Conservation (phyloP, 257 asterid genomes). For the Nicotiana knightiana region DNA sequence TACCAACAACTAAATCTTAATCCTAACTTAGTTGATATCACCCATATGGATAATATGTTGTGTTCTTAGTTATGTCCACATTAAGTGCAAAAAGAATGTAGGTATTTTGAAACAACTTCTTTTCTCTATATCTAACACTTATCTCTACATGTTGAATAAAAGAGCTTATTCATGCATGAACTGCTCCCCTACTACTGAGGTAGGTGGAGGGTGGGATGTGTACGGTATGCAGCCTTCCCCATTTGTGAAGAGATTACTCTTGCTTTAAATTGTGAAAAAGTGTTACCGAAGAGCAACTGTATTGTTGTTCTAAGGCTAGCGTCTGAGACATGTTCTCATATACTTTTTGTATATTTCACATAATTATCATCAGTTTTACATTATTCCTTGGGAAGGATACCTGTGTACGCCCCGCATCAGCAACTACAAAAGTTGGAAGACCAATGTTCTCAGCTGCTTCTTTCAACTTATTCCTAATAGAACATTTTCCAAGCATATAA, state of each 20-base stretch:
- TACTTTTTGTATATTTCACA: background rate
- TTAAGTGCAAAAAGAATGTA: background rate
- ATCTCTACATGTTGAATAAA: background rate
- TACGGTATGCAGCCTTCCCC: background rate
- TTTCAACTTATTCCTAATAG: conserved; percentile 71
- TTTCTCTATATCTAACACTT: background rate
- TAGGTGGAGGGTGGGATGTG: background rate
- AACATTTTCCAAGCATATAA: background rate
- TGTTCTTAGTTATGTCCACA: background rate
- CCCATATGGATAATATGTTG: background rate
- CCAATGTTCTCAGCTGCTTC: conserved; percentile 85
- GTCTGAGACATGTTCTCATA: background rate
- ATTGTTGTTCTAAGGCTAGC: background rate
- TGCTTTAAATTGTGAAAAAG: background rate
- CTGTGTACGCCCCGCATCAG: conserved; percentile 99
- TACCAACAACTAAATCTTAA: background rate
- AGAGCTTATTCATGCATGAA: background rate
- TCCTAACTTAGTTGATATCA: background rate
- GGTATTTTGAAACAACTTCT: background rate
- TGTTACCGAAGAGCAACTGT: background rate
- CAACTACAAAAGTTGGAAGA: conserved; percentile 89
- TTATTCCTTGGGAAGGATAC: conserved; percentile 23
- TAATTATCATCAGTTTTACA: background rate
- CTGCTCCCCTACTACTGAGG: background rate
- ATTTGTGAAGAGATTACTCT: background rate